Percentiles rank a stretch among this genome's conserved stretches.
phyloP scores from a whole-genome alignment of 495 filamentous ascomycete species.

The Aspergillus avenaceus region DNA sequence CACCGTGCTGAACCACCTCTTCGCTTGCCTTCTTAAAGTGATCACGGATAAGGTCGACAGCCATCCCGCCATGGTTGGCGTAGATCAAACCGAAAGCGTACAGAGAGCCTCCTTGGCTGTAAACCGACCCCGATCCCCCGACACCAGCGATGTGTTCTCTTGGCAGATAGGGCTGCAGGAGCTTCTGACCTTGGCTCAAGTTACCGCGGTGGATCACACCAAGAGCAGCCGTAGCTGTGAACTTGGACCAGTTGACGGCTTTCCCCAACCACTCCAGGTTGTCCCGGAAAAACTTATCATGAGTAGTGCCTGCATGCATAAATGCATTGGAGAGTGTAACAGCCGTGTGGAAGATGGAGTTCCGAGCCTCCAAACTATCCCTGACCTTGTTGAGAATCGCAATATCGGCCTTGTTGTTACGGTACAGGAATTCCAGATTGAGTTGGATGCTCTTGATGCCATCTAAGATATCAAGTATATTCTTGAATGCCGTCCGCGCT shows the following conservation, averaged over 20 bases:
- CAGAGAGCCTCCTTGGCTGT: conserved; percentile 92
- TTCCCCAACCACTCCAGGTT: conserved; percentile 98
- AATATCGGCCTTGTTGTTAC: conserved; percentile 84
- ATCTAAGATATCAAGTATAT: conserved; percentile 80
- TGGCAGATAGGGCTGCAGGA: conserved; percentile 92
- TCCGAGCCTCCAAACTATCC: conserved; percentile 90
- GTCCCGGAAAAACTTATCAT: conserved; percentile 95
- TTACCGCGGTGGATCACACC: conserved; percentile 97
- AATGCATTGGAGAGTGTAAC: conserved; percentile 98
- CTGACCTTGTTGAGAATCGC: conserved; percentile 92
- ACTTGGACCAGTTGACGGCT: conserved; percentile 99
- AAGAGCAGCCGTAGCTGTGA: conserved; percentile 93
- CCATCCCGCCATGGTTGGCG: conserved; percentile 92
- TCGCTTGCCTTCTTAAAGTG: conserved; percentile 84
- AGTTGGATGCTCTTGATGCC: conserved; percentile 90
- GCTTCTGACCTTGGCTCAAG: conserved; percentile 83
- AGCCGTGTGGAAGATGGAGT: conserved; percentile 97
- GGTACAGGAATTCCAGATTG: conserved; percentile 92
- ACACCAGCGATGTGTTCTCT: conserved; percentile 58
- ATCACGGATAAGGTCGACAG: conserved; percentile 79
- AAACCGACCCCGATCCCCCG: conserved; percentile 72
- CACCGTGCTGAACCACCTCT: conserved; percentile 96
- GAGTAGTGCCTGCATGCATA: conserved; percentile 98
- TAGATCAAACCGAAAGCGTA: conserved; percentile 97
- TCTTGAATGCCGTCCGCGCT: conserved; percentile 61